Evolutionary conservation across 129 eudicot species (phyloP), one percentile per base, ranked within the genome.

Genomic region (Chrysanthemum makinoi): DNA sequence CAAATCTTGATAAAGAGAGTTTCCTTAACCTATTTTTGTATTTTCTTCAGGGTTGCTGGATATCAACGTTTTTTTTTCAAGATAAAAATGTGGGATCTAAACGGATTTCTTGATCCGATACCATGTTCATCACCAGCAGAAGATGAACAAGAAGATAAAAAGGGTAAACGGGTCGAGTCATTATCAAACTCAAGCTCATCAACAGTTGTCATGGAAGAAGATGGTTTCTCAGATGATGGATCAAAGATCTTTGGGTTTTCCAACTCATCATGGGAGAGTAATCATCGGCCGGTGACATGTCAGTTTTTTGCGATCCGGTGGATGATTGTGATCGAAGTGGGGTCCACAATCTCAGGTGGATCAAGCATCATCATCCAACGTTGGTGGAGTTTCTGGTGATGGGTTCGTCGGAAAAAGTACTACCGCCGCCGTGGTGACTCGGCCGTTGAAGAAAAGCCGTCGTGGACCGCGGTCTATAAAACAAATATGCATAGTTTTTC

Each of bases 381-480:
- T 17, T 49, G 16, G 44, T 49, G 78, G n/a, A n/a, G n/a, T n/a
- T n/a, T n/a, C 49, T 48, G 70, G 62, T 14, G 62, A 67, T 35
- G 79, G 58, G 57, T 77, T 72, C 4, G 20, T 77, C 65, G 85
- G 79, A 49, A 77, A 81, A 73, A 30, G 14, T 59, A 4, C 75
- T 43, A 48, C 67, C 69, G 73, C 83, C 46, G 46, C 70, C 66
- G 90, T 77, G 53, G 75, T 70, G 65, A 77, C 91, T 5, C 96
- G 76, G 73, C 95, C 90, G 6, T 53, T 77, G 12, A 93, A 89
- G 82, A 92, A 89, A 77, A 89, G 96, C 84, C 92, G 98, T 24
- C 92, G 98, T 62, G 96, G 98, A 24, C 98, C 98, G 5, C 75
- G 98, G 74, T 93, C 98, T 18, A 77, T n/a, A n/a, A n/a, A n/a